Conservation (phyloP, 2,329 filamentous ascomycete species). For the Teratosphaeria pseudoeucalypti region DNA sequence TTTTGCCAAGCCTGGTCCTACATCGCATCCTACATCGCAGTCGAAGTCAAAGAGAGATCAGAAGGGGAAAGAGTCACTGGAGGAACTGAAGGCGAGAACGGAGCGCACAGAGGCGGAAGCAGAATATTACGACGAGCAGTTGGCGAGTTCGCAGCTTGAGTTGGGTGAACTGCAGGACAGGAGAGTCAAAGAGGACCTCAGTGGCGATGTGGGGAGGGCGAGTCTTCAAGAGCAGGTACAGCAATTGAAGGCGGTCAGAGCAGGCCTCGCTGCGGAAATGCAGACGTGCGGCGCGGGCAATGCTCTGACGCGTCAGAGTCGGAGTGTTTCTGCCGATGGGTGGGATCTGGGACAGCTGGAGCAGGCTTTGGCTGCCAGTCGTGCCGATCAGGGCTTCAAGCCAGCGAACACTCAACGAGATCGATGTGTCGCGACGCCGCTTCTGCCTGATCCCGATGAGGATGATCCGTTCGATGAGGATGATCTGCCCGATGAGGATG, state of each 20-base stretch:
- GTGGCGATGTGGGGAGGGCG: background rate
- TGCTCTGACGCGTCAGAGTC: background rate
- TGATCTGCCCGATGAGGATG: background rate
- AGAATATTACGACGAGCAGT: background rate
- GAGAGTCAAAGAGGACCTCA: background rate
- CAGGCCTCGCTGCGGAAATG: background rate
- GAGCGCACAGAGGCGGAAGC: background rate
- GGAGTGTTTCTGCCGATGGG: background rate
- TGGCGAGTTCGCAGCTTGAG: background rate
- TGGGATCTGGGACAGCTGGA: background rate
- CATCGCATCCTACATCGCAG: background rate
- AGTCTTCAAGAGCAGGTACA: background rate
- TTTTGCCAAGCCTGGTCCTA: background rate
- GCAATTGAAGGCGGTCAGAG: background rate
- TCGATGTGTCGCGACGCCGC: background rate
- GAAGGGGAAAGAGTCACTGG: background rate
- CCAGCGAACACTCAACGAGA: background rate
- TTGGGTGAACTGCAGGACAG: background rate
- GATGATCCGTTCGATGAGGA: background rate
- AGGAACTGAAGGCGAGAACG: background rate
- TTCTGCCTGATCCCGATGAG: background rate
- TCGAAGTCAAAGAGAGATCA: background rate
- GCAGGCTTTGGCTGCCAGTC: background rate
- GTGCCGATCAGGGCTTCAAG: background rate
- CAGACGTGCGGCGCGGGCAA: background rate